Base-by-base conservation (phyloP, 225 moss, liverwort and hornwort species). In the Anthoceros angustus region DNA sequence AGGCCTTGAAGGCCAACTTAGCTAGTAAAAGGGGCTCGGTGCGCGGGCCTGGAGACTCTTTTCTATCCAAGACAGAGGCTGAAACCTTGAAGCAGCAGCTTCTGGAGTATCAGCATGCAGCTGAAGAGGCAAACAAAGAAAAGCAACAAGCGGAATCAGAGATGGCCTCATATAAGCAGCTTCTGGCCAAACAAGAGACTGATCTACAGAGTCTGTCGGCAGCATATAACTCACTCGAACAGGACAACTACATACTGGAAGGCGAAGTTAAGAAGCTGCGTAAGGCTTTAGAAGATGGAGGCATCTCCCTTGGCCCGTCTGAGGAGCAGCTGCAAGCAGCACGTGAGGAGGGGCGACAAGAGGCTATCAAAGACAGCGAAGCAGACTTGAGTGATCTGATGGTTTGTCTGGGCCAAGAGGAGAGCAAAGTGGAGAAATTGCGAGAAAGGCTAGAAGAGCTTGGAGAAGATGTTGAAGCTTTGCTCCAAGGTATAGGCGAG, bases 391-490 rank as follows among this genome's bases (percentile, higher is more conserved):
- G 87, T 61, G 95, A 98, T 64, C 74, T 98, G 69, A 71, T 98
- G 61, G 92, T 88, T 25, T 92, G 92, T 68, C 73, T 92, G 12
- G 95, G 86, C 62, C 92, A 87, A 74, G 94, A 91, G 73, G 92
- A 89, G 77, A 86, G 80, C 64, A 98, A 89, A 77, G 95, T 98
- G 60, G 85, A 84, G 68, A 68, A 77, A 70, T 73, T 98, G 9
- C 80, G 87, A 0, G 80, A 78, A 61, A 85, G 86, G 41, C 75
- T 98, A 61, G 95, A 84, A 76, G 95, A 86, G 71, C 77, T 82
- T 23, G 88, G 92, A 23, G 87, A 92, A 12, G 88, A 88, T 50
- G 94, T 80, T 61, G 83, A 73, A 43, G 42, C 55, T 25, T 71
- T 81, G 70, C 75, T 81, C 7, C 62, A 72, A 45, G 77, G 74